A percentile compares a stretch with the other conserved stretches of the same genome.
These are phyloP conservation scores for Coniferiporia sulphurascens DNA, from an alignment of 1,284 basidiomycete species.

Conservation along the genomic window DNA sequence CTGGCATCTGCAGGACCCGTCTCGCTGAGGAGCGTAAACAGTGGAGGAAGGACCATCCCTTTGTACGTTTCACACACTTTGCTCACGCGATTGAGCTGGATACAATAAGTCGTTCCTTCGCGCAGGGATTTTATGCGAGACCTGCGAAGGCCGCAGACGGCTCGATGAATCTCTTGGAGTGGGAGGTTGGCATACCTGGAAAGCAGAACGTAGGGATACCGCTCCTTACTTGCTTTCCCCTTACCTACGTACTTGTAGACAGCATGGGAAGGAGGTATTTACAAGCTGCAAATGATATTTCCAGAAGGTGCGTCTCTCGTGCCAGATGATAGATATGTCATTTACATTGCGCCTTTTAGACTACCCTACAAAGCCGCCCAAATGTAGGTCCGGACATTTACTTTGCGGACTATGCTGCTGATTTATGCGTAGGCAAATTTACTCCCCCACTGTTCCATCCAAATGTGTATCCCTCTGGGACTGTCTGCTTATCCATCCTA, in stretches of 20 bases:
- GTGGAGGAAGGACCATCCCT: constrained; percentile 99
- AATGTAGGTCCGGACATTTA: constrained; percentile 54
- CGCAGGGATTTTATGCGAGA: constrained; percentile 93
- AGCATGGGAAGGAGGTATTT: constrained; percentile 93
- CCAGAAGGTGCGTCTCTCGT: constrained; percentile 69
- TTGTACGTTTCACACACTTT: constrained; percentile 57
- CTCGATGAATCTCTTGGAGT: constrained; percentile 93
- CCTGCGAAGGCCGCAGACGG: constrained; percentile 88
- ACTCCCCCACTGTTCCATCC: constrained; percentile 95
- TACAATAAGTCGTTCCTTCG: constrained; percentile 7
- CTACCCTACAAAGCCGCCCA: constrained; percentile 94
- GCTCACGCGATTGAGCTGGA: background rate
- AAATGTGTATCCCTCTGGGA: constrained; percentile 98
- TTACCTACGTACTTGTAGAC: constrained; percentile 54
- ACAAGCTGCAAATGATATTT: constrained; percentile 91
- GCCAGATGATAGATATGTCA: constrained; percentile 17
- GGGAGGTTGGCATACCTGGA: constrained; percentile 97
- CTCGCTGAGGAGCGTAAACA: constrained; percentile 97
- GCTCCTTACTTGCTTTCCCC: constrained; percentile 16
- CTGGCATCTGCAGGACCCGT: constrained; percentile 79
- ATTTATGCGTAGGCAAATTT: constrained; percentile 78
- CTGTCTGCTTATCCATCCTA: constrained; percentile 95
- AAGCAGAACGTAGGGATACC: constrained; percentile 62
- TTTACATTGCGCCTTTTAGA: constrained; percentile 42
- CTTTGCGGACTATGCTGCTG: background rate